Percentiles rank a stretch among this genome's conserved stretches.
phyloP scores from a whole-genome alignment of 2,329 filamentous ascomycete genomes.

The Monilinia vaccinii-corymbosi region DNA sequence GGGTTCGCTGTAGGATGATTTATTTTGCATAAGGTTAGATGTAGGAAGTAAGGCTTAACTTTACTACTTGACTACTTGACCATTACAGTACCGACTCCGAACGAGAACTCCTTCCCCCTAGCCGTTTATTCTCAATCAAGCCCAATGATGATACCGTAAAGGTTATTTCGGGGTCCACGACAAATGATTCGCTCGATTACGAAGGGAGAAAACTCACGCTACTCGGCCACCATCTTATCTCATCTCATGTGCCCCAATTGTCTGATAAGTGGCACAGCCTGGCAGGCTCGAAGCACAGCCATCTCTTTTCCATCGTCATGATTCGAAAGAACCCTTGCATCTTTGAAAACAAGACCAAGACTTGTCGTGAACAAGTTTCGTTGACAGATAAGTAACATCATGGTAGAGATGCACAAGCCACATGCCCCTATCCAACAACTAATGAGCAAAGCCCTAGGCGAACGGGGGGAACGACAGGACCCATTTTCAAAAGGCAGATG shows the following conservation, averaged over 20 bases:
- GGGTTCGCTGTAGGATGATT: no score
- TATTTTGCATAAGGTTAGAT: neutral
- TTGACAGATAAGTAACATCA: neutral
- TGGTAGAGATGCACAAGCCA: conserved; percentile 1
- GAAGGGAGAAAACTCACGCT: neutral
- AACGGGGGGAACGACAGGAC: neutral
- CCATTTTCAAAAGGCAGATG: neutral
- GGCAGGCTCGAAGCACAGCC: neutral
- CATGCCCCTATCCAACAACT: neutral
- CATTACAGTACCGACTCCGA: no score
- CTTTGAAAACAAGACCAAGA: neutral
- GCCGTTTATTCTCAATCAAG: no score
- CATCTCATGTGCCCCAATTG: neutral
- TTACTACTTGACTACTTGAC: no score
- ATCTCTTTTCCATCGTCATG: neutral
- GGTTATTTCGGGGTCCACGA: neutral
- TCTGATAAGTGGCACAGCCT: neutral
- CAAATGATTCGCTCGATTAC: conserved; percentile 6
- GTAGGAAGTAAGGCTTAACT: neutral
- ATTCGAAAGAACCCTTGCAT: neutral
- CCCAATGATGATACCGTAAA: neutral
- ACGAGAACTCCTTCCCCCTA: no score
- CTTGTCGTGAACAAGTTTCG: neutral
- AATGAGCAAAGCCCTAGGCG: neutral
- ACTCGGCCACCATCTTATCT: conserved; percentile 7